These are phyloP conservation scores for Septoria petroselini DNA, from an alignment of 2,329 filamentous ascomycete species.

Conservation along the genomic window DNA sequence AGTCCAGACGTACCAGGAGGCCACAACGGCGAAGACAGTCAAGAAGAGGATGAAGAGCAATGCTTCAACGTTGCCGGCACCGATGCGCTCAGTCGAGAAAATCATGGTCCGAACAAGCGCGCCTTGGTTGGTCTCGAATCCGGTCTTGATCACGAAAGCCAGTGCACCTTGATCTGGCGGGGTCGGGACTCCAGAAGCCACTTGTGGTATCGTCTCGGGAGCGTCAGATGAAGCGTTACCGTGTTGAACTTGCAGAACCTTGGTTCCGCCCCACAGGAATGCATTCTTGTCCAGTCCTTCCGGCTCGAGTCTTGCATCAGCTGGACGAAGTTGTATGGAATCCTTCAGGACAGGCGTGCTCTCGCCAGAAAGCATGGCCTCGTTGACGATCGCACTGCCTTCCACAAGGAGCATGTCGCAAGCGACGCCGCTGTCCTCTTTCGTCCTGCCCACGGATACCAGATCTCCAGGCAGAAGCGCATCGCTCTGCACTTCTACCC, in stretches of 20 bases:
- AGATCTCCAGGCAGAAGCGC: slow-evolving; percentile 89
- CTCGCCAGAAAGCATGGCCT: slow-evolving; percentile 98
- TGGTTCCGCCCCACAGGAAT: slow-evolving; percentile 95
- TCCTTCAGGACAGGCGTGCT: slow-evolving; percentile 96
- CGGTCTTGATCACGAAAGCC: slow-evolving; percentile 93
- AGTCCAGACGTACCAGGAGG: slow-evolving; percentile 98
- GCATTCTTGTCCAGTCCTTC: slow-evolving; percentile 95
- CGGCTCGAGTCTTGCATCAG: slow-evolving; percentile 73
- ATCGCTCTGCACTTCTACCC: slow-evolving; percentile 86
- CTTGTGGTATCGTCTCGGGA: slow-evolving; percentile 56
- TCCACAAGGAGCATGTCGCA: slow-evolving; percentile 96
- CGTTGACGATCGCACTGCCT: slow-evolving; percentile 95
- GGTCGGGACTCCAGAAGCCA: slow-evolving; percentile 72
- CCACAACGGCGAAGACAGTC: slow-evolving; percentile 90
- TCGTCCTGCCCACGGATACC: slow-evolving; percentile 86
- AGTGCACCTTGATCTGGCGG: slow-evolving; percentile 91
- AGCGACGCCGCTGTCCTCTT: slow-evolving; percentile 93
- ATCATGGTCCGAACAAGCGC: slow-evolving; percentile 99
- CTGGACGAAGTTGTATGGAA: slow-evolving; percentile 84
- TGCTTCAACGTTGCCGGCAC: slow-evolving; percentile 95
- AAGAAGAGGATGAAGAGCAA: slow-evolving; percentile 97
- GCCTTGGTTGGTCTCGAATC: slow-evolving; percentile 97
- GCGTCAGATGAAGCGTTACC: slow-evolving; percentile 71
- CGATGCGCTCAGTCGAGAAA: slow-evolving; percentile 96
- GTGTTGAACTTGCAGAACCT: slow-evolving; percentile 92